A percentile compares a stretch with the other conserved stretches of the same genome.
phyloP scores from a whole-genome alignment of 2,329 filamentous ascomycete species.

The Talaromyces piceae region DNA sequence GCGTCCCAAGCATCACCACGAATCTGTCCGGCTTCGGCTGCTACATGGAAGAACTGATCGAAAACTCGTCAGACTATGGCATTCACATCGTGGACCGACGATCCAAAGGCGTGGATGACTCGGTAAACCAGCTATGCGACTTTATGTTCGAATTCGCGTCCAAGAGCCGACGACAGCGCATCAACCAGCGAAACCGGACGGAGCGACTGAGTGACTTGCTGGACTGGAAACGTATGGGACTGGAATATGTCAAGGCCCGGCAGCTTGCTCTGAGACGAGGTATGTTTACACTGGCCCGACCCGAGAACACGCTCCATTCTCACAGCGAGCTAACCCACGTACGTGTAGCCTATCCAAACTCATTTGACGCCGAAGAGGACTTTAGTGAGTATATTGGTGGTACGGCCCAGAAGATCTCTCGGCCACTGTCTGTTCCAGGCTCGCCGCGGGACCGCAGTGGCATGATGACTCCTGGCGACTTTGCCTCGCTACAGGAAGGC shows the following conservation, averaged over 20 bases:
- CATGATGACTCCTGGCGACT: constrained; percentile 99
- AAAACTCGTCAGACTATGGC: constrained; percentile 95
- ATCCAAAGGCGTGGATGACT: constrained; percentile 92
- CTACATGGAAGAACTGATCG: constrained; percentile 99
- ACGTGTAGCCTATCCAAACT: constrained; percentile 77
- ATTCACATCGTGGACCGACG: constrained; percentile 98
- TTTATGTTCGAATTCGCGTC: constrained; percentile 90
- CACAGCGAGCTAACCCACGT: constrained; percentile 12
- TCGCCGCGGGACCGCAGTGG: constrained; percentile 84
- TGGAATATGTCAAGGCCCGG: constrained; percentile 97
- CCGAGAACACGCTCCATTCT: not conserved
- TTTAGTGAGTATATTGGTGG: constrained; percentile 88
- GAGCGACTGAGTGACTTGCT: constrained; percentile 90
- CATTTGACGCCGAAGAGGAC: constrained; percentile 68
- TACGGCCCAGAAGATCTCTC: constrained; percentile 88
- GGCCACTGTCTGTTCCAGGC: constrained; percentile 88
- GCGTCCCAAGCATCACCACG: constrained; percentile 94
- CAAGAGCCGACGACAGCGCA: constrained; percentile 92
- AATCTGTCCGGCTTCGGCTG: constrained; percentile 97
- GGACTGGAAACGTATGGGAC: constrained; percentile 98
- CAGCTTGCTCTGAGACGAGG: constrained; percentile 78
- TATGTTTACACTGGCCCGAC: constrained; percentile 19
- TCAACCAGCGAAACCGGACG: constrained; percentile 96
- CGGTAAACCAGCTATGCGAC: constrained; percentile 85
- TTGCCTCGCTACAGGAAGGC: constrained; percentile 91